Percentiles rank a stretch among this genome's conserved stretches.
phyloP scores from a whole-genome alignment of 768 basidiomycete species.

The Suillus placidus region DNA sequence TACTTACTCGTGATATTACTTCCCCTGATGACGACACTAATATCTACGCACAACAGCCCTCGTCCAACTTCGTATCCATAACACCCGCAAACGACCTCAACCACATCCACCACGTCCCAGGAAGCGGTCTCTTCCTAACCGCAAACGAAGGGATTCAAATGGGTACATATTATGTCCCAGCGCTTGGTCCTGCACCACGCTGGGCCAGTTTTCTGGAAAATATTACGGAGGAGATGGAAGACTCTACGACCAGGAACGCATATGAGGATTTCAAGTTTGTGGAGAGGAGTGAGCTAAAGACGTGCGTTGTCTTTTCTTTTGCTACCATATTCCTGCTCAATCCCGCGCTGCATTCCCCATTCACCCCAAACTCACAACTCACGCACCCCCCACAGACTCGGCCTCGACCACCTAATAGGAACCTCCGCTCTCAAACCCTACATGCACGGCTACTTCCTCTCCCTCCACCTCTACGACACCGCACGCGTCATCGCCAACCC shows the following conservation, averaged over 20 bases:
- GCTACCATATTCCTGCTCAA: not conserved
- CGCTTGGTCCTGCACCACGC: slow-evolving; percentile 92
- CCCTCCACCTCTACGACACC: slow-evolving; percentile 93
- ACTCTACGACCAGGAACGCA: slow-evolving; percentile 71
- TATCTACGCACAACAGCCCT: slow-evolving; percentile 52
- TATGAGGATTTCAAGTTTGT: slow-evolving; percentile 99
- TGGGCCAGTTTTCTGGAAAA: slow-evolving; percentile 99
- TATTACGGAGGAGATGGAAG: slow-evolving; percentile 98
- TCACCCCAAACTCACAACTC: not conserved
- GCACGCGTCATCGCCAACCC: slow-evolving; percentile 96
- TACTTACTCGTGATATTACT: slow-evolving; percentile 10
- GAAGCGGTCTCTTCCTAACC: slow-evolving; percentile 85
- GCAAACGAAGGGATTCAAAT: slow-evolving; percentile 98
- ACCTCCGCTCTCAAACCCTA: slow-evolving; percentile 97
- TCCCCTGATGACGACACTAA: slow-evolving; percentile 18
- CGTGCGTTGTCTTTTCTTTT: slow-evolving; percentile 50
- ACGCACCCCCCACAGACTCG: slow-evolving; percentile 58
- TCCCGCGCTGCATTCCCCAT: not conserved
- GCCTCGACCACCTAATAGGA: slow-evolving; percentile 93
- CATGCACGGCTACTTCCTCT: slow-evolving; percentile 99
- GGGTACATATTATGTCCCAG: slow-evolving; percentile 93
- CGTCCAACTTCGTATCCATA: slow-evolving; percentile 87
- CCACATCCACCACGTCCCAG: slow-evolving; percentile 86
- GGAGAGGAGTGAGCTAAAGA: slow-evolving; percentile 80
- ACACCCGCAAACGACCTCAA: slow-evolving; percentile 90